phyloP scores from a whole-genome alignment of 495 filamentous ascomycete species.

The Ramalina intermedia region DNA sequence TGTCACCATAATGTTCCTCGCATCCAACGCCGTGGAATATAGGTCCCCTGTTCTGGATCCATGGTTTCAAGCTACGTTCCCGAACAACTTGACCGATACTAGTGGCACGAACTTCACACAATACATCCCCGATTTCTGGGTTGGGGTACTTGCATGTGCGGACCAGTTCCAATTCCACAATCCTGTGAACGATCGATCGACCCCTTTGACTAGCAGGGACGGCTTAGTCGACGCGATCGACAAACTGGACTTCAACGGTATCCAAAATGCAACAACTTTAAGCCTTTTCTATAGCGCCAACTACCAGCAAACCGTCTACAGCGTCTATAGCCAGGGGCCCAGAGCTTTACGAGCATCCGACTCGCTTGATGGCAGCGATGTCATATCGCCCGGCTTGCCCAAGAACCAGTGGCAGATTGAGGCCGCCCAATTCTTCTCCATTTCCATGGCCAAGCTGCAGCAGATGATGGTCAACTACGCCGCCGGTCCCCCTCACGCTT shows the following conservation, averaged over 20 bases:
- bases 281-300: slow-evolving; percentile 17
- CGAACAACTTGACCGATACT: not conserved
- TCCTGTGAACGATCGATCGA: slow-evolving; percentile 9
- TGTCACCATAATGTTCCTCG: slow-evolving; percentile 20
- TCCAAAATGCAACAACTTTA: slow-evolving; percentile 31
- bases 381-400: slow-evolving; percentile 15
- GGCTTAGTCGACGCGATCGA: slow-evolving; percentile 18
- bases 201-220: not conserved
- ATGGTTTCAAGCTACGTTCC: slow-evolving; percentile 13
- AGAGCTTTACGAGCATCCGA: slow-evolving; percentile 15
- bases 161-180: slow-evolving; percentile 23
- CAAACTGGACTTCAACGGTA: slow-evolving; percentile 32
- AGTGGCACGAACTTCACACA: slow-evolving; percentile 1
- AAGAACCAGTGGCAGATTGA: slow-evolving; percentile 23
- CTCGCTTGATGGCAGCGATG: slow-evolving; percentile 1
- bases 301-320: slow-evolving; percentile 24
- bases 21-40: slow-evolving; percentile 17
- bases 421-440: slow-evolving; percentile 17
- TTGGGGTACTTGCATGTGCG: slow-evolving; percentile 15
- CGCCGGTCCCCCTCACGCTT: slow-evolving; percentile 10
- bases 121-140: slow-evolving; percentile 6
- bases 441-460: slow-evolving; percentile 17
- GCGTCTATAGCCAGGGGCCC: slow-evolving; percentile 18
- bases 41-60: slow-evolving; percentile 14
- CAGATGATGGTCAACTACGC: slow-evolving; percentile 14